Evolutionary conservation across 306 rosid genomes (phyloP).

Genomic region (Fagus sylvatica): DNA sequence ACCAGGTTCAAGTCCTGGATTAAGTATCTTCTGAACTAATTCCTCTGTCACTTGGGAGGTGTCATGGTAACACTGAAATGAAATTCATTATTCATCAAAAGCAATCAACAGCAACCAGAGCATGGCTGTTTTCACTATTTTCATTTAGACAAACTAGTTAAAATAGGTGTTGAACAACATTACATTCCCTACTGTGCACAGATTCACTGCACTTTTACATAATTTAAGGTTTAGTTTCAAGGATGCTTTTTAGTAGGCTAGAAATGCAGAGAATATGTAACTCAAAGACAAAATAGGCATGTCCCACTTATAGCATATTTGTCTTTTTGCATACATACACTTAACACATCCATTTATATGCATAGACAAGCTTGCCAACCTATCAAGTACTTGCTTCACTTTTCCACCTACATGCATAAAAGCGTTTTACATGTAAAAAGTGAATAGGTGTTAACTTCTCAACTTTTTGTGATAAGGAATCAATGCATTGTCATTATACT

Average conservation of each 20-base stretch:
- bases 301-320: background rate
- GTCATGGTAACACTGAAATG: constrained; percentile 88
- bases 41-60: constrained; percentile 87
- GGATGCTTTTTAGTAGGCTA: background rate
- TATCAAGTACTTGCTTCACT: background rate
- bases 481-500: background rate
- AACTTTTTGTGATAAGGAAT: background rate
- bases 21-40: constrained; percentile 75
- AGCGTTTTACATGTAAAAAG: background rate
- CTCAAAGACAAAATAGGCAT: background rate
- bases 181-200: background rate
- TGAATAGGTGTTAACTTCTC: background rate
- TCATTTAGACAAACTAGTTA: background rate
- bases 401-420: background rate
- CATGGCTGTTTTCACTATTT: background rate
- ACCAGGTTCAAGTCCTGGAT: constrained; percentile 92
- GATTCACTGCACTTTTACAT: background rate
- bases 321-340: background rate
- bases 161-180: background rate
- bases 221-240: background rate
- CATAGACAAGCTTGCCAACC: constrained; percentile 3
- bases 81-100: constrained; percentile 15
- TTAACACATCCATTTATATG: background rate
- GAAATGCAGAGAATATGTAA: background rate
- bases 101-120: constrained; percentile 2